Conservation (phyloP, 768 basidiomycete genomes). For the Hygrocybe coccinea region DNA sequence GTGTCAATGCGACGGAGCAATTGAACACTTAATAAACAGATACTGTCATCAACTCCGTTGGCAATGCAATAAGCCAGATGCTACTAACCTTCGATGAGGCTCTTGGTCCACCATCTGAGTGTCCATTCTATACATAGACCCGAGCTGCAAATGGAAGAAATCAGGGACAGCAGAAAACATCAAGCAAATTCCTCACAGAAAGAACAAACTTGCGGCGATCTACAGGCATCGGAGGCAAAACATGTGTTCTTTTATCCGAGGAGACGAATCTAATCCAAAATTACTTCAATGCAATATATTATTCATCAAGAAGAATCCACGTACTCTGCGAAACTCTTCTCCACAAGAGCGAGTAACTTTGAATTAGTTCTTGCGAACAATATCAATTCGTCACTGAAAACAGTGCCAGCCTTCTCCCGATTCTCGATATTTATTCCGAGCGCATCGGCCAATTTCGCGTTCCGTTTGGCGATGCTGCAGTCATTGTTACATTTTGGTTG, state of each 20-base stretch:
- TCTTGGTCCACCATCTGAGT: slow-evolving; percentile 88
- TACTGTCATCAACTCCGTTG: not conserved
- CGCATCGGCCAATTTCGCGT: slow-evolving; percentile 84
- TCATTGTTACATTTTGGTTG: slow-evolving; percentile 74
- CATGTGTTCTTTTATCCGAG: slow-evolving; percentile 62
- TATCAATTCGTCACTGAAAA: slow-evolving; percentile 61
- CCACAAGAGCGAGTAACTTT: slow-evolving; percentile 68
- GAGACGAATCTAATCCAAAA: slow-evolving; percentile 50
- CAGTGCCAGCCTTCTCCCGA: slow-evolving; percentile 34
- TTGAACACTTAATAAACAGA: slow-evolving; percentile 52
- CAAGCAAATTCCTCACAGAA: slow-evolving; percentile 44
- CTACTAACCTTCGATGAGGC: slow-evolving; percentile 61
- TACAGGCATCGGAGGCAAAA: slow-evolving; percentile 76
- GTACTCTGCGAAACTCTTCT: slow-evolving; percentile 78
- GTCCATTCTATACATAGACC: slow-evolving; percentile 75
- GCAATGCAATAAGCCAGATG: not conserved
- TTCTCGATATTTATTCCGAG: slow-evolving; percentile 70
- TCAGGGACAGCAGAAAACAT: slow-evolving; percentile 2
- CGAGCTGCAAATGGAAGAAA: slow-evolving; percentile 45
- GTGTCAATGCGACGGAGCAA: slow-evolving; percentile 80
- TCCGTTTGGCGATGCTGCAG: slow-evolving; percentile 80
- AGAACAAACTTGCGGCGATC: slow-evolving; percentile 81
- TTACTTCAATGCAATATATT: slow-evolving; percentile 4
- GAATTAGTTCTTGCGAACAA: slow-evolving; percentile 54
- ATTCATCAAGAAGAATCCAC: slow-evolving; percentile 27